Base-by-base conservation (phyloP, 1,284 basidiomycete species). In the Apiotrichum gamsii region DNA sequence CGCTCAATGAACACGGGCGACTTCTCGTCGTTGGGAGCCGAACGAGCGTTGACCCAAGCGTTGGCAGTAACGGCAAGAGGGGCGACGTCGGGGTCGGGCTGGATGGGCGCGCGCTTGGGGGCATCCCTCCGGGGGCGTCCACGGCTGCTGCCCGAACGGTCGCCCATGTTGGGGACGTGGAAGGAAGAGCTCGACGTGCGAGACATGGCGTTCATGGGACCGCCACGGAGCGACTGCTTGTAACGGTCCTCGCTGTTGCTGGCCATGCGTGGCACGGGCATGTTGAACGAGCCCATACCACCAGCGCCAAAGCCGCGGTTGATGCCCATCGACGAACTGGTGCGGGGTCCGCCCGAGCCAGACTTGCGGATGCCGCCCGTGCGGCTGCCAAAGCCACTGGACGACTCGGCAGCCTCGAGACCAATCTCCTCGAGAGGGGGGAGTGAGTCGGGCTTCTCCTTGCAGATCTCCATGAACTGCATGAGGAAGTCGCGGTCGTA, bases 401-500 rank as follows among this genome's bases (percentile, higher is more conserved):
- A 80, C 48, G 83, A 82, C 11, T 77, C 49, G 37, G 69, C 78
- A 3, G 86, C 82, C 63, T 91, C 90, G 35, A 96, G 82, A 45
- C 94, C 94, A 61, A 98, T 86, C 24, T 85, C 84, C 60, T 94
- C 90, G 39, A 97, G 80, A 53, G 88, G 82, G 29, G 93, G 90
- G 21, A 97, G 82, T 47, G 81, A 80, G 48, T 86, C 87, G 1
- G 95, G 94, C 74, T 91, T 94, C 73, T 96, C 93, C 72, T 84
- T 88, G 78, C 91, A 98, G 47, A 95, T 76, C 32, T 77, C 76
- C 90, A 96, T 95, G 76, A 98, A 99, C 69, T 99, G 95, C 56
- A 99, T 74, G 25, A 98, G 78, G 82, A 98, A 98, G 36, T 94
- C 90, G 40, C 94, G 90, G 72, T 97, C 91, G 72, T 98, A 98